Evolutionary conservation across 1,139 yeast species (phyloP).

Genomic region (Yamadazyma membranifaciens): DNA sequence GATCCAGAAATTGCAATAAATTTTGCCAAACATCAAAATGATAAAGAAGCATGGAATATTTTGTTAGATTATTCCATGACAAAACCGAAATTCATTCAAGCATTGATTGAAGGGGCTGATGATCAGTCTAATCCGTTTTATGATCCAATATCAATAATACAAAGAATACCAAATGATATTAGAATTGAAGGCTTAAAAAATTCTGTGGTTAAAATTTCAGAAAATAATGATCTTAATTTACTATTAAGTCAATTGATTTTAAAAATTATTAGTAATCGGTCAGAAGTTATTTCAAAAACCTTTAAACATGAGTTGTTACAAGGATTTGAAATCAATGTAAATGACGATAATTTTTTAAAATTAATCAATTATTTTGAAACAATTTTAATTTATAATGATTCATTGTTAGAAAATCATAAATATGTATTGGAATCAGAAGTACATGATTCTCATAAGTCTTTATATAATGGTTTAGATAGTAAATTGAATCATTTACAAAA

Average conservation of each 20-base stretch:
- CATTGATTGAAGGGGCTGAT: slow-evolving; percentile 69
- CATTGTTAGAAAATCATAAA: slow-evolving; percentile 1
- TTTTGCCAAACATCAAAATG: slow-evolving; percentile 74
- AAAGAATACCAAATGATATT: slow-evolving; percentile 60
- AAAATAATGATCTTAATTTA: slow-evolving; percentile 61
- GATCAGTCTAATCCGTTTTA: slow-evolving; percentile 49
- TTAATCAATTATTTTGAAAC: slow-evolving; percentile 24
- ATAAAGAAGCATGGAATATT: slow-evolving; percentile 75
- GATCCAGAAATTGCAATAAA: slow-evolving; percentile 81
- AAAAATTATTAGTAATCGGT: slow-evolving; percentile 60
- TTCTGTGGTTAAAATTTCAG: slow-evolving; percentile 61
- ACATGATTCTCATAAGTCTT: background rate
- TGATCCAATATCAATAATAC: slow-evolving; percentile 67
- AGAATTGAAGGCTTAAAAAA: slow-evolving; percentile 64
- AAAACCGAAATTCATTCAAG: slow-evolving; percentile 72
- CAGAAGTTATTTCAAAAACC: slow-evolving; percentile 41
- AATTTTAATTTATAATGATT: slow-evolving; percentile 18
- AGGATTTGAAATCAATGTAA: slow-evolving; percentile 39
- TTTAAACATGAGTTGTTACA: slow-evolving; percentile 35
- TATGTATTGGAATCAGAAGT: slow-evolving; percentile 4
- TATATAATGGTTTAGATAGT: slow-evolving; percentile 4
- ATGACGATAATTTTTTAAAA: slow-evolving; percentile 15
- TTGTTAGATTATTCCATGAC: slow-evolving; percentile 68
- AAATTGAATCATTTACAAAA: slow-evolving; percentile 6
- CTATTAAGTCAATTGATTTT: slow-evolving; percentile 59